Evolutionary conservation across 2,329 filamentous ascomycete species (phyloP).

Genomic region (Neurospora sp.): DNA sequence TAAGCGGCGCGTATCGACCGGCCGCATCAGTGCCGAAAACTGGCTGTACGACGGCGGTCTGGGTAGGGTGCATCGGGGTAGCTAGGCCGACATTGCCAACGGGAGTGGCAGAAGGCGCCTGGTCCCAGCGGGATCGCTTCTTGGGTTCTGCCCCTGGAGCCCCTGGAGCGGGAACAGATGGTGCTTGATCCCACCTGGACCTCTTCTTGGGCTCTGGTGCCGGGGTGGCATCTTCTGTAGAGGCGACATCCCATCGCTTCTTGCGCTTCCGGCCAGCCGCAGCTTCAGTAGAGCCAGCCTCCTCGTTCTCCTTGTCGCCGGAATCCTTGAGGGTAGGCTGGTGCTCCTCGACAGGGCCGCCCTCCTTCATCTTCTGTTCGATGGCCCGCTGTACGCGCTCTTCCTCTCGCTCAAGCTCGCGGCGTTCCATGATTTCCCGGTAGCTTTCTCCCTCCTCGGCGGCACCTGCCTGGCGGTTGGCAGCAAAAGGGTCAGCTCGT

Average conservation of each 20-base stretch:
- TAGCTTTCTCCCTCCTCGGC: constrained; percentile 70
- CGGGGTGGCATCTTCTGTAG: constrained; percentile 41
- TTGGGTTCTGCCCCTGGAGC: constrained; percentile 51
- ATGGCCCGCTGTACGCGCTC: constrained; percentile 75
- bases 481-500: constrained; percentile 74
- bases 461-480: constrained; percentile 58
- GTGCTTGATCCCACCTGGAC: constrained; percentile 82
- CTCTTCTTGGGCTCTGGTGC: constrained; percentile 57
- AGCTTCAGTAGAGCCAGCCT: constrained; percentile 57
- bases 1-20: constrained; percentile 68
- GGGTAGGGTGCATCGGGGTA: constrained; percentile 66
- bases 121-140: constrained; percentile 82
- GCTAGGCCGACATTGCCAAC: constrained; percentile 64
- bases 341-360: constrained; percentile 52
- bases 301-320: constrained; percentile 63
- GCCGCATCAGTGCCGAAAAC: constrained; percentile 75
- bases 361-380: constrained; percentile 56
- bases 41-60: constrained; percentile 37
- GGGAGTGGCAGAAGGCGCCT: constrained; percentile 73
- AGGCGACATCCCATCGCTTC: constrained; percentile 82
- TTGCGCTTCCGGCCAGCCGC: constrained; percentile 69
- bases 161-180: constrained; percentile 42
- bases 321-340: constrained; percentile 63
- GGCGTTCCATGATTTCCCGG: constrained; percentile 79
- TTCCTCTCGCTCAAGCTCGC: constrained; percentile 89